Evolutionary conservation across 106 monocot genomes (phyloP), one percentile per base, ranked within the genome.

Genomic region (Acorus calamus): DNA sequence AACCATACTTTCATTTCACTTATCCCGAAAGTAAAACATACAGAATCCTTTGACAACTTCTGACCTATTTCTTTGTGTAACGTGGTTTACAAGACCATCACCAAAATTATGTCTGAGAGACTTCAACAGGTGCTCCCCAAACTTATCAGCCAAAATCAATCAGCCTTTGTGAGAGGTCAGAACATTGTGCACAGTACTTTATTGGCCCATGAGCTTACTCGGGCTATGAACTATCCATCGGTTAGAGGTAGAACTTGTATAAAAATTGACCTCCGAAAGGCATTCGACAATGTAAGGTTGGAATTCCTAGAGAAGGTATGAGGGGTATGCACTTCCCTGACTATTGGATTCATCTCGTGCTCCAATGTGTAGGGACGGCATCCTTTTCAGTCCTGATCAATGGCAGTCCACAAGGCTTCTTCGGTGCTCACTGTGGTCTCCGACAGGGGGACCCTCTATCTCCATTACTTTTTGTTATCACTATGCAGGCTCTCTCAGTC

Each of bases 51-150:
- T 7, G 10, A 13, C 1, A 13, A 57, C 56, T 57, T 9, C n/a
- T 2, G 14, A 11, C 56, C 56, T 5, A 57, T 57, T 4, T 57
- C 56, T 11, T 57, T 8, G 5, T 57, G 56, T 2, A 57, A 57
- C 56, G n/a, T 57, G 11, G 5, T 57, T 11, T 57, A 57, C 56
- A 57, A 57, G 12, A 57, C 14, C n/a, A n/a, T 57, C 56, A 13
- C 56, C 6, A 57, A 57, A 4, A 8, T 57, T 57, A 8, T 57
- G 5, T 1, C 56, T 0, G 5, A 8, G 11, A 57, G 7, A 13
- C 56, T 57, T 4, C 5, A 8, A 4, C 11, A 11, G 12, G 56
- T 57, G 56, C 56, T 57, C 1, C 56, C 56, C 5, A 5, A 1
- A 8, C 12, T 57, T 5, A 57, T 57, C 56, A n/a, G 11, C 12